phyloP scores from a whole-genome alignment of 352 stramenopile species.

The Globisporangium acanthophoron region DNA sequence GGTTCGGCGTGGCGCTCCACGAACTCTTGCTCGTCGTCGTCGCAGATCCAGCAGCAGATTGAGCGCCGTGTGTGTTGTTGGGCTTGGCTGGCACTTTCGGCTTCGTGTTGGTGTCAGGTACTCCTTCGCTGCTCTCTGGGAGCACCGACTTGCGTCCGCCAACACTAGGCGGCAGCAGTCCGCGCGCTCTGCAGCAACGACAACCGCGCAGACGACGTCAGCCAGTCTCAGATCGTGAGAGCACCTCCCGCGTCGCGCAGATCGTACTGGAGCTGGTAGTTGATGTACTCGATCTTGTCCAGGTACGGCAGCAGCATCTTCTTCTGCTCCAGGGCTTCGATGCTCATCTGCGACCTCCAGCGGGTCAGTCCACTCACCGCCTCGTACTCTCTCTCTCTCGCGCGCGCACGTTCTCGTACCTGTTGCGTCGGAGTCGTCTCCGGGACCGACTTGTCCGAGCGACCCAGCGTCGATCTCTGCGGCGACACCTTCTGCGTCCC shows the following conservation, averaged over 20 bases:
- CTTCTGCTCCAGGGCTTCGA: slow-evolving; percentile 62
- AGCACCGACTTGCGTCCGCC: neutral
- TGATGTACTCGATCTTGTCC: slow-evolving; percentile 87
- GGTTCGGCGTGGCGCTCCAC: slow-evolving; percentile 3
- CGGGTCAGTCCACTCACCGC: too few species aligned
- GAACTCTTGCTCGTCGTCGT: too few species aligned
- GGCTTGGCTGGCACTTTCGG: slow-evolving; percentile 4
- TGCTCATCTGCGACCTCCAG: slow-evolving; percentile 31
- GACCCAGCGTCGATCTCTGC: neutral
- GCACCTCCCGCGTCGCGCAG: neutral
- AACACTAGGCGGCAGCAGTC: neutral
- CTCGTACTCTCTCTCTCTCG: too few species aligned
- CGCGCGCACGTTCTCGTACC: neutral
- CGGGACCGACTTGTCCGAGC: neutral
- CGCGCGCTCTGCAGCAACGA: slow-evolving; percentile 3
- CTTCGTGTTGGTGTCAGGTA: neutral
- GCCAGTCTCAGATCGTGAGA: neutral
- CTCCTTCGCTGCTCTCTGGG: neutral
- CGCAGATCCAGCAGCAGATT: too few species aligned
- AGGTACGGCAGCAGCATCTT: slow-evolving; percentile 80
- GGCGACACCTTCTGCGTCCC: neutral
- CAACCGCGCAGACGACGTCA: neutral
- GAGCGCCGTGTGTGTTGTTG: neutral
- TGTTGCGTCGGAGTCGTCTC: neutral
- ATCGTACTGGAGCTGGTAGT: slow-evolving; percentile 57